Conservation (phyloP, 495 filamentous ascomycete genomes). For the Hypoxylon lienhwacheense region DNA sequence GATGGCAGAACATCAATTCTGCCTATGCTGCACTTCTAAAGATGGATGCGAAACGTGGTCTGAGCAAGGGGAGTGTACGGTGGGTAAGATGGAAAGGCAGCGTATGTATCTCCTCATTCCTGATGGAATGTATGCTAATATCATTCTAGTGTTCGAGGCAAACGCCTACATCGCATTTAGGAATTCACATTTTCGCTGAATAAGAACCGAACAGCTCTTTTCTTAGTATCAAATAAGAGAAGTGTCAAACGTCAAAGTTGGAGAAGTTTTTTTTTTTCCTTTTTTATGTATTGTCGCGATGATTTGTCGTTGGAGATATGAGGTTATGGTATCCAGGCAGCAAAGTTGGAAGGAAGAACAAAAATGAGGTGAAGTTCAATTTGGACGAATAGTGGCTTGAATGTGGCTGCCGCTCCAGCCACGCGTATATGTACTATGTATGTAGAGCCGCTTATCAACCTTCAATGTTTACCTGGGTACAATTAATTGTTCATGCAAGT, state of each 20-base stretch:
- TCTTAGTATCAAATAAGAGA: neutral
- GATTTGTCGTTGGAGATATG: too few species aligned
- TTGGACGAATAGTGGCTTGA: too few species aligned
- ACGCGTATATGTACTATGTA: too few species aligned
- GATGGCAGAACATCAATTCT: constrained; percentile 15
- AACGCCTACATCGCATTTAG: constrained; percentile 10
- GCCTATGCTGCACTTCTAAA: constrained; percentile 26
- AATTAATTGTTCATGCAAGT: too few species aligned
- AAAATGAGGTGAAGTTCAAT: too few species aligned
- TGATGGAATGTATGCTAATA: constrained; percentile 1
- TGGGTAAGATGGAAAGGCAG: constrained; percentile 34
- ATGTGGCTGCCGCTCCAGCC: too few species aligned
- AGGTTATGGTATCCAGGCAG: too few species aligned
- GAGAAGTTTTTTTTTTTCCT: too few species aligned
- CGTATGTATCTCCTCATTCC: constrained; percentile 13
- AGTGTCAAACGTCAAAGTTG: neutral
- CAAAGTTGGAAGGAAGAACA: too few species aligned
- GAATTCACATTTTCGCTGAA: constrained; percentile 1
- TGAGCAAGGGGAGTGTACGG: neutral
- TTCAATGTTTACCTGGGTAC: too few species aligned
- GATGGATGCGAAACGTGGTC: neutral
- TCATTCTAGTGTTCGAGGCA: constrained; percentile 8
- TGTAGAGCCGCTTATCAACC: too few species aligned
- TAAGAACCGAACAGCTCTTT: neutral
- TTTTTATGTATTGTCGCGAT: too few species aligned